Evolutionary conservation across 148 eudicot genomes (phyloP), one percentile per base, ranked within the genome.

Genomic region (Silene uniflora): DNA sequence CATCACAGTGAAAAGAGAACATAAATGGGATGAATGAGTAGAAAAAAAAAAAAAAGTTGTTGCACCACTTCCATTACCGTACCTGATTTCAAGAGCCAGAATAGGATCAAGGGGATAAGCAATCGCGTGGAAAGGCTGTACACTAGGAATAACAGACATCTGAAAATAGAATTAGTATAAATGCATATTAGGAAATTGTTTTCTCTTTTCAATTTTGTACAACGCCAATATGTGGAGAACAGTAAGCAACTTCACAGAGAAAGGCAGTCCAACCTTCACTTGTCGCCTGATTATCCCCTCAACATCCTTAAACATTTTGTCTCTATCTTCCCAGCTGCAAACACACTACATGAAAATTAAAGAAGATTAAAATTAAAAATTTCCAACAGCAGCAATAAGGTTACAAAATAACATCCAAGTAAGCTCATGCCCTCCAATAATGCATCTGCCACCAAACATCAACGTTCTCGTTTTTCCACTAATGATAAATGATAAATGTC

Each of bases 121-220:
- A 73, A 94, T 91, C 24, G 98, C 97, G 87, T 94, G 97, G 79
- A 94, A 94, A 73, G 98, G 98, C 78, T 91, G 97, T 56, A 94
- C 98, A 80, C 98, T 94, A 61, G 98, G 98, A 84, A 94, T 87
- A 76, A 89, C 87, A 70, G 96, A 87, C 88, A 83, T 90, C 98
- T 91, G 85, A n/a, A 82, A 76, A 72, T 67, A 67, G 52, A 44
- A 75, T 11, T 29, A 60, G 73, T 46, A 42, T 18, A 35, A 78
- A 23, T 68, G 68, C 24, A 72, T 64, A 23, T 60, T 2, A 59
- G 10, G 18, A 29, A 62, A 6, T 19, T 62, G 62, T n/a, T 67
- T 71, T 56, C 75, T 13, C 10, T 61, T 54, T 24, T 10, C 63
- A 52, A 68, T 61, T 16, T 22, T 61, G 22, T 25, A 18, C 3